Base-by-base conservation (phyloP, 2,329 filamentous ascomycete genomes). In the Bimuria novae-zelandiae region DNA sequence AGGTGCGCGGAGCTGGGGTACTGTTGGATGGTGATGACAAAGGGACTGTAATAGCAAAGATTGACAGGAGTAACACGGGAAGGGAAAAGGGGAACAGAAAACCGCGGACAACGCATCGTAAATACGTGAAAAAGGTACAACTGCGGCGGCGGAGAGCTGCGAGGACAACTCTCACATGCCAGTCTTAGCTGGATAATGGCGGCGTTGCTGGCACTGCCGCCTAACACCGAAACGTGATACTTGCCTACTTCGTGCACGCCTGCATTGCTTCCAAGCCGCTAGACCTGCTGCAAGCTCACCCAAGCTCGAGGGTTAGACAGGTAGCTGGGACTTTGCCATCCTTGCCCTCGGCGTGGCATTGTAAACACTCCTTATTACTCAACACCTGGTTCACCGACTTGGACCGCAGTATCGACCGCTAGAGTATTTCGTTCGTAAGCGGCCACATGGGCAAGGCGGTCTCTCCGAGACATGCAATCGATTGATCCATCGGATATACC, bases 131-230 rank as follows among this genome's bases (percentile, higher is more conserved):
- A 4, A n/a, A n/a, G n/a, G n/a, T n/a, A n/a, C n/a, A n/a, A 29
- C n/a, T 12, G 4, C 30, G 8, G 8, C 33, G 23, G 23, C 10
- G 41, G 10, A 30, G 7, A 12, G 14, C 29, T 16, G 29, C 14
- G 4, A 11, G 42, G 23, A 40, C 19, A 40, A 14, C 40, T 42
- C 29, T 45, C 42, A 45, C 42, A 45, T 45, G 42, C 30, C 29
- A 45, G 4, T 46, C 43, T 22, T 35, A 22, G 41, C 25, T 14
- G 42, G n/a, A n/a, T n/a, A n/a, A n/a, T n/a, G n/a, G n/a, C n/a
- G n/a, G n/a, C n/a, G n/a, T n/a, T n/a, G n/a, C n/a, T n/a, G n/a
- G n/a, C 41, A 33, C 29, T 44, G n/a, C 39, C 23, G 27, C 22
- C 27, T 27, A 43, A 32, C 40, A 19, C 40, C 27, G 40, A 32